Evolutionary conservation across 441 rosid genomes (phyloP), one percentile per base, ranked within the genome.

Genomic region (California macrophylla): DNA sequence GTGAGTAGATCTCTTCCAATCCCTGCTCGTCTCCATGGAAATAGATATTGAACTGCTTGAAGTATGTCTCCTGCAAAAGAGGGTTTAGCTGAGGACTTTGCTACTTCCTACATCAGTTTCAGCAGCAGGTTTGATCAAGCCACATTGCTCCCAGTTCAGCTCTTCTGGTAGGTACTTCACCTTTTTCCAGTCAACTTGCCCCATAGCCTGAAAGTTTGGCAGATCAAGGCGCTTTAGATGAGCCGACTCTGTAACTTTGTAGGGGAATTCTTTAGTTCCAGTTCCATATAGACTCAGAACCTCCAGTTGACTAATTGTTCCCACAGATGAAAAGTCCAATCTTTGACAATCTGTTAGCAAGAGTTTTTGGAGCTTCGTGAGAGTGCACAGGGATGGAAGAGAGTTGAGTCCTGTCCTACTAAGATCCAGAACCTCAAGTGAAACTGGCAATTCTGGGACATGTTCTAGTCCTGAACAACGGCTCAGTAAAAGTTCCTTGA

Each of bases 261-360:
- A 30, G 1, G 75, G 77, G 29, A 76, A 21, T 56, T 69, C 70
- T 56, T 34, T 12, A 1, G 76, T 25, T 40, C 50, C 54, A 13
- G 74, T 71, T 25, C 79, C 84, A 5, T 83, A 83, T 12, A 84
- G 72, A 70, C 84, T 77, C 15, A 81, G 78, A 66, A 80, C 80
- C 70, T 77, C 79, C 29, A 87, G 81, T 65, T 70, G 5, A 40
- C 28, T 66, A 60, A 76, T 73, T 38, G 67, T 68, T 54, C 76
- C 72, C 68, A 85, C 75, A 28, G 71, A 56, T 2, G 76, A 78
- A 72, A 76, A 58, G 18, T 40, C 16, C 8, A 83, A 38, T 42
- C 70, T 56, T 12, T 67, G 66, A 72, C 85, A 87, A 42, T 71
- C 72, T 26, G 68, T 72, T 29, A 83, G 69, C 67, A 75, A 70